These are phyloP conservation scores for Skeletonema marinoi DNA, from an alignment of 108 stramenopile genomes.

Conservation along the genomic window DNA sequence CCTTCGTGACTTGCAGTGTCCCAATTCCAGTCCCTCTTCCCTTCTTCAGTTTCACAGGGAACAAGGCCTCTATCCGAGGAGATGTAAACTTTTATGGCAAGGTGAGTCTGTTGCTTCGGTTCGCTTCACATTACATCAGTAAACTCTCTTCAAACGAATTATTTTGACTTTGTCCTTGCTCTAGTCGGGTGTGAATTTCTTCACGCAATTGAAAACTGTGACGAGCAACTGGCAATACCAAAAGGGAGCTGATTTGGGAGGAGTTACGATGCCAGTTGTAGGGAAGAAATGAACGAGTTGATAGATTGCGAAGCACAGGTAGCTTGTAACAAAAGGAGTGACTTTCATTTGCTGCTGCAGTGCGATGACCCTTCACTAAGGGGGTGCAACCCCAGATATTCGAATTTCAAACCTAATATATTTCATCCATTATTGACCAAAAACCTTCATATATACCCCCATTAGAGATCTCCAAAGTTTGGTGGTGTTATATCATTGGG, in stretches of 20 bases:
- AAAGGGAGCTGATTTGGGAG: slow-evolving; percentile 55
- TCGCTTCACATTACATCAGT: too few species aligned
- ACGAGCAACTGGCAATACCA: slow-evolving; percentile 88
- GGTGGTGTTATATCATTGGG: too few species aligned
- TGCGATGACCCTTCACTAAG: too few species aligned
- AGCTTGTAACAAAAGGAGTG: neutral
- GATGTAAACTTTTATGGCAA: slow-evolving; percentile 93
- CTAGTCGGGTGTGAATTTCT: slow-evolving; percentile 90
- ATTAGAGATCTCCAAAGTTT: too few species aligned
- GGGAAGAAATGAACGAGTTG: slow-evolving; percentile 47
- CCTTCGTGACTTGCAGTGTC: slow-evolving; percentile 65
- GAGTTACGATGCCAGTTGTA: slow-evolving; percentile 82
- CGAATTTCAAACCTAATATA: too few species aligned
- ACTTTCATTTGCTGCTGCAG: too few species aligned
- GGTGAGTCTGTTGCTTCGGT: too few species aligned
- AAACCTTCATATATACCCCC: too few species aligned
- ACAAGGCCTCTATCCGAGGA: slow-evolving; percentile 83
- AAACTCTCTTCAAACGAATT: too few species aligned
- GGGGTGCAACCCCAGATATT: too few species aligned
- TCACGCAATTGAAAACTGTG: slow-evolving; percentile 93
- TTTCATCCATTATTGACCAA: too few species aligned
- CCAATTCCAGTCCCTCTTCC: slow-evolving; percentile 97
- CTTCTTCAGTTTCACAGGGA: slow-evolving; percentile 95
- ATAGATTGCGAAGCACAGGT: neutral
- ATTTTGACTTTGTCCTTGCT: too few species aligned